A percentile compares a stretch with the other conserved stretches of the same genome.
phyloP scores from a whole-genome alignment of 2,329 filamentous ascomycete species.

The Mycosphaerella sp. region DNA sequence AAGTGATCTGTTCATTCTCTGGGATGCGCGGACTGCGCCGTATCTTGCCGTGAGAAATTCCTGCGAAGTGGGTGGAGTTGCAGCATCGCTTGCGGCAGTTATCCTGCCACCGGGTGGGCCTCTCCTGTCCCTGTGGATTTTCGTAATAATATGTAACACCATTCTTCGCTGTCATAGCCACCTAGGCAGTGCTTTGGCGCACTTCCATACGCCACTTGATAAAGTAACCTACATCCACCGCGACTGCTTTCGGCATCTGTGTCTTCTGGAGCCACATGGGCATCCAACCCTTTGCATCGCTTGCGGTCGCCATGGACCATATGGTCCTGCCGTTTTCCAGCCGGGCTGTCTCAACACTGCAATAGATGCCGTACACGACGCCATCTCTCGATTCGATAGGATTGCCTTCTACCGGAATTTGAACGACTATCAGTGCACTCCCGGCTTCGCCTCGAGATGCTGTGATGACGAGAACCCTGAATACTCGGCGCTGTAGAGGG shows the following conservation, averaged over 20 bases:
- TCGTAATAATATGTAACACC: no score
- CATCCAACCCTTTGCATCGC: constrained; percentile 60
- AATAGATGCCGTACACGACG: constrained; percentile 33
- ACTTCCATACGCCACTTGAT: constrained; percentile 48
- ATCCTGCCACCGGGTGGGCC: no score
- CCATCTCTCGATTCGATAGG: constrained; percentile 14
- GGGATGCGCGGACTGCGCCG: no score
- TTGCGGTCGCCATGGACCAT: constrained; percentile 63
- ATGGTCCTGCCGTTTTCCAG: neutral
- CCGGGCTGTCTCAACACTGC: constrained; percentile 48
- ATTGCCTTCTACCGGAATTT: constrained; percentile 33
- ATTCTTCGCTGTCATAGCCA: no score
- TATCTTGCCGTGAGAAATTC: no score
- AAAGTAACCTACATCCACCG: constrained; percentile 66
- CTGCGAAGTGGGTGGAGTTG: no score
- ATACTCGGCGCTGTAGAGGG: constrained; percentile 55
- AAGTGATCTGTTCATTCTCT: no score
- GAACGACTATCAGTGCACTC: constrained; percentile 31
- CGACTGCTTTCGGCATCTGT: constrained; percentile 54
- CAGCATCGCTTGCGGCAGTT: no score
- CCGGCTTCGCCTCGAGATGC: constrained; percentile 26
- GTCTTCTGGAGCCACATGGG: constrained; percentile 61
- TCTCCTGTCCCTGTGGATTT: no score
- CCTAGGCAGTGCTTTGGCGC: neutral
- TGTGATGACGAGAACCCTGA: constrained; percentile 60